phyloP scores from a whole-genome alignment of 495 filamentous ascomycete species.

The Tetracladium setigerum region DNA sequence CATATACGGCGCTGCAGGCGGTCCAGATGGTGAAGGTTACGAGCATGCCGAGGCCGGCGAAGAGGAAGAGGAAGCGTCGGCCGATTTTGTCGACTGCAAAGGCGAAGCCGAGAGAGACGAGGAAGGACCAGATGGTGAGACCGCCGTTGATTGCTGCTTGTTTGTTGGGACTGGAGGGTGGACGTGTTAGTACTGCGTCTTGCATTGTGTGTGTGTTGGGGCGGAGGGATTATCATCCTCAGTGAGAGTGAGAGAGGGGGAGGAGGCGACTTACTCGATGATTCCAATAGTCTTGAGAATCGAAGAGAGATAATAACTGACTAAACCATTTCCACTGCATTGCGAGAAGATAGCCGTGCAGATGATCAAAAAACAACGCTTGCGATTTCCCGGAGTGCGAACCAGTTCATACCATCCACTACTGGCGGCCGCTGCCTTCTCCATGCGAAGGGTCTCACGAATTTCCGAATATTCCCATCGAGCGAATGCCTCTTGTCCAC shows the following conservation, averaged over 20 bases:
- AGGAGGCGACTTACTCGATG: conserved; percentile 20
- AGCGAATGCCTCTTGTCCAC: conserved; percentile 44
- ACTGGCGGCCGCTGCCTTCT: conserved; percentile 28
- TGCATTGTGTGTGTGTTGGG: not conserved
- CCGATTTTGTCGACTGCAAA: conserved; percentile 16
- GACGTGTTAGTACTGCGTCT: not conserved
- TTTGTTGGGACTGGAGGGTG: conserved; percentile 36
- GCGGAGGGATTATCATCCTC: no score
- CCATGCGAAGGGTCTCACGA: conserved; percentile 47
- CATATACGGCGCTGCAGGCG: conserved; percentile 7
- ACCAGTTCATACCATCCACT: conserved; percentile 34
- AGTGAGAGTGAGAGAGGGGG: no score
- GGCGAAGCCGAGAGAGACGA: conserved; percentile 4
- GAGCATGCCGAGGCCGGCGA: conserved; percentile 16
- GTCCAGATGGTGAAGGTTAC: conserved; percentile 23
- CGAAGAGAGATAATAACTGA: conserved; percentile 18
- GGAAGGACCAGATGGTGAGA: conserved; percentile 29
- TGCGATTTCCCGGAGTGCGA: conserved; percentile 35
- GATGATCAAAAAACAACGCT: conserved; percentile 38
- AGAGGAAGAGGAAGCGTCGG: conserved; percentile 15
- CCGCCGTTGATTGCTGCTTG: conserved; percentile 39
- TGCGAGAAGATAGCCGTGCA: conserved; percentile 48
- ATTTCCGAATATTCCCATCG: conserved; percentile 51
- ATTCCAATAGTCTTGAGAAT: conserved; percentile 29
- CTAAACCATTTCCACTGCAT: conserved; percentile 37